Percentiles rank a stretch among this genome's conserved stretches.
These are phyloP conservation scores for Purpureocillium lavendulum DNA, from an alignment of 2,329 filamentous ascomycete genomes.

Conservation along the genomic window DNA sequence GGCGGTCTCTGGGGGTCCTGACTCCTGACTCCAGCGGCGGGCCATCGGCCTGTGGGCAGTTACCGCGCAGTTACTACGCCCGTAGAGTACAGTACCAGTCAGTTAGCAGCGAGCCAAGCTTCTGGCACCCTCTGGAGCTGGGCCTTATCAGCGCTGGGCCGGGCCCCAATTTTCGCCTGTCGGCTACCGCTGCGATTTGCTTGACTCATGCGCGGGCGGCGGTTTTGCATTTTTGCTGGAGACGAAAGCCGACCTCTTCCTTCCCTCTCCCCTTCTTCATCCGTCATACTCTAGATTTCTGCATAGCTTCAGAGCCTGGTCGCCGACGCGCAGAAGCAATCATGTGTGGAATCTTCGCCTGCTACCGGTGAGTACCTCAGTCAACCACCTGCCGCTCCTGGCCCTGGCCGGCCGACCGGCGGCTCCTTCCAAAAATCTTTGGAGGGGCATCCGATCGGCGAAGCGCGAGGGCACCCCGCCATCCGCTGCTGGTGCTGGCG, in stretches of 20 bases:
- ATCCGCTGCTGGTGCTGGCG: constrained; percentile 8
- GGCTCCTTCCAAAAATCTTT: constrained; percentile 9
- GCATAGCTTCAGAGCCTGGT: not conserved
- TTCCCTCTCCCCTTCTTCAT: constrained; percentile 2
- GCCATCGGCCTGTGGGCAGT: too few relatives aligned
- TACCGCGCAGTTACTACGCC: too few relatives aligned
- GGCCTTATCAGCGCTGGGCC: constrained; percentile 3
- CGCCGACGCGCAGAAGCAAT: constrained; percentile 29
- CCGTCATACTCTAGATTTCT: not conserved
- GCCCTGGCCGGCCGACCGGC: not conserved
- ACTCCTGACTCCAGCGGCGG: too few relatives aligned
- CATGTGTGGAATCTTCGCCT: constrained; percentile 98
- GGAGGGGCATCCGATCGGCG: constrained; percentile 16
- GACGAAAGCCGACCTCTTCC: not conserved
- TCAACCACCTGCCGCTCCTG: not conserved
- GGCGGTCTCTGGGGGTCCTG: not conserved
- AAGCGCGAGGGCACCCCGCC: constrained; percentile 19
- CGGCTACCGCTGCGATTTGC: not conserved
- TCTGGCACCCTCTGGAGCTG: too few relatives aligned
- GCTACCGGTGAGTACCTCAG: constrained; percentile 73
- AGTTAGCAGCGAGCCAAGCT: too few relatives aligned
- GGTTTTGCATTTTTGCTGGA: constrained; percentile 1
- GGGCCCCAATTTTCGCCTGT: constrained; percentile 4
- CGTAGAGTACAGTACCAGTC: too few relatives aligned
- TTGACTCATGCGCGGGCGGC: constrained; percentile 9